These are phyloP conservation scores for Scutellaria barbata DNA, from an alignment of 257 asterid genomes.

Conservation along the genomic window DNA sequence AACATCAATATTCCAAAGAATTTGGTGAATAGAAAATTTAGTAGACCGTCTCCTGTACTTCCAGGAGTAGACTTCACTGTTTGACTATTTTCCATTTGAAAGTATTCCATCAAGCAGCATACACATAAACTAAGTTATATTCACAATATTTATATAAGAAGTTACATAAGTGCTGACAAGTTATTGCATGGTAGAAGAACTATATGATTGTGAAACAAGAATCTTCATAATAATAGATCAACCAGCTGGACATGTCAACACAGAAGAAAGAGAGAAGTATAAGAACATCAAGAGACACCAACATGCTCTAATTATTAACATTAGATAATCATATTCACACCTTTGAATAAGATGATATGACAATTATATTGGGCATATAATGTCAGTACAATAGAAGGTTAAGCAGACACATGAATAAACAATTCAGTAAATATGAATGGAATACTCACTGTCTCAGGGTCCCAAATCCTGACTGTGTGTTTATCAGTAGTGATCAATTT, in stretches of 20 bases:
- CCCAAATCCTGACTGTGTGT: constrained; percentile 93
- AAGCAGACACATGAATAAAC: constrained; percentile 9
- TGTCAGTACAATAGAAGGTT: neutral
- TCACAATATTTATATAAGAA: constrained; percentile 10
- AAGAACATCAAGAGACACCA: neutral
- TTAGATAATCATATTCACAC: neutral
- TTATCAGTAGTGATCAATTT: constrained; percentile 81
- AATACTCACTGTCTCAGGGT: constrained; percentile 75
- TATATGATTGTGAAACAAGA: constrained; percentile 12
- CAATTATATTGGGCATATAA: neutral
- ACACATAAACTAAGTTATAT: neutral
- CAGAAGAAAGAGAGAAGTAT: neutral
- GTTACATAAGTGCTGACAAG: constrained; percentile 3
- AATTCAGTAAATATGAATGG: constrained; percentile 18
- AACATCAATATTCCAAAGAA: constrained; percentile 24
- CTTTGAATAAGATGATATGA: constrained; percentile 13
- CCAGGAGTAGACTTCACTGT: neutral
- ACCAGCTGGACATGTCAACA: constrained; percentile 12
- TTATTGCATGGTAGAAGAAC: constrained; percentile 3
- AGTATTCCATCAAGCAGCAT: constrained; percentile 5
- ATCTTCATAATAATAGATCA: neutral
- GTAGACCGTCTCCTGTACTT: neutral
- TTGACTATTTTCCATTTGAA: neutral
- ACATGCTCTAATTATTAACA: neutral
- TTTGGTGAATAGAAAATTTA: neutral